These are phyloP conservation scores for Penicillium sp. DNA, from an alignment of 2,329 filamentous ascomycete genomes.

Conservation along the genomic window DNA sequence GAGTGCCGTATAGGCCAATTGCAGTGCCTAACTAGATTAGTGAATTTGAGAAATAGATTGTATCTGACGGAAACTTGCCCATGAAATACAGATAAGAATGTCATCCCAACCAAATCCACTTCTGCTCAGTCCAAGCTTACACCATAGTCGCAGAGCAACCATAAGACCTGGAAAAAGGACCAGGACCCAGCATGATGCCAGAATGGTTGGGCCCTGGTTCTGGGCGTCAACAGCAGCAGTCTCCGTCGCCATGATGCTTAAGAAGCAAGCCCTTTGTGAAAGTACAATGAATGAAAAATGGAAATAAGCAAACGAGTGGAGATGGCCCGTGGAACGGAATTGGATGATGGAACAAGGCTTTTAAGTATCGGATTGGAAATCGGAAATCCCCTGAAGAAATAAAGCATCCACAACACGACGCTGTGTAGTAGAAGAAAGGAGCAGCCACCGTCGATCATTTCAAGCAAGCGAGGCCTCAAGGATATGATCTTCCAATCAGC, in stretches of 20 bases:
- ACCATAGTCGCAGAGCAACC: slow-evolving; percentile 22
- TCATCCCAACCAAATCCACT: slow-evolving; percentile 43
- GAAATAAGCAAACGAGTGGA: background rate
- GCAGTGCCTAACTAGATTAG: slow-evolving; percentile 7
- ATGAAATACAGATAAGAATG: slow-evolving; percentile 32
- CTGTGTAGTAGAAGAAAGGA: background rate
- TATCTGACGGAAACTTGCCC: slow-evolving; percentile 25
- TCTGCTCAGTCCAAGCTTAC: slow-evolving; percentile 32
- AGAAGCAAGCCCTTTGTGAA: background rate
- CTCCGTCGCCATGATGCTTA: slow-evolving; percentile 6
- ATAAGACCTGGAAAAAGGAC: slow-evolving; percentile 24
- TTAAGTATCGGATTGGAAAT: background rate
- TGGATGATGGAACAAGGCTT: background rate
- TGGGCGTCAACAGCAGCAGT: slow-evolving; percentile 7
- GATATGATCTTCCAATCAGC: slow-evolving; percentile 1
- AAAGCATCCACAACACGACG: background rate
- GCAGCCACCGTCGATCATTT: background rate
- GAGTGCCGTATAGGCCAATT: slow-evolving; percentile 31
- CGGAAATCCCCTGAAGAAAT: background rate
- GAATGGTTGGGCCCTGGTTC: slow-evolving; percentile 18
- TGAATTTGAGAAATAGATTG: background rate
- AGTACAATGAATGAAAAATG: background rate
- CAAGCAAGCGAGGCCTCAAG: background rate
- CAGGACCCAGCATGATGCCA: slow-evolving; percentile 28
- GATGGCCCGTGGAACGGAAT: background rate